Percentiles rank a stretch among this genome's conserved stretches.
These are phyloP conservation scores for Pichia sp. DNA, from an alignment of 1,139 yeast genomes.

Conservation along the genomic window DNA sequence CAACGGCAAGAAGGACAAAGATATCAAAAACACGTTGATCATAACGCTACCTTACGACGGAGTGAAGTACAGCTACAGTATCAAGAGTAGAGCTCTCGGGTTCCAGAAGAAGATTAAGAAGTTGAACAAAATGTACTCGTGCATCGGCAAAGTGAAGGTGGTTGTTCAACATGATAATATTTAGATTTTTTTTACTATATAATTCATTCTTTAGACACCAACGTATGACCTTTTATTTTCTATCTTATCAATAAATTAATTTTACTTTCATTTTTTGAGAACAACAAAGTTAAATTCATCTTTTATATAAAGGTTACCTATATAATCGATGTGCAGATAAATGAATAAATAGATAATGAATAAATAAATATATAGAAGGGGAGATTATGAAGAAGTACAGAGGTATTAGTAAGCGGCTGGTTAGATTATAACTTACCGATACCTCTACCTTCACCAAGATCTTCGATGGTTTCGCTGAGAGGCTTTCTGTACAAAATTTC, in stretches of 20 bases:
- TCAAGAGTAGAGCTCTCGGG: conserved; percentile 48
- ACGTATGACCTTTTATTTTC: neutral
- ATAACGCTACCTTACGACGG: conserved; percentile 47
- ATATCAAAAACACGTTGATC: conserved; percentile 31
- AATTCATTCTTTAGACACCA: neutral
- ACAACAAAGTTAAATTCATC: neutral
- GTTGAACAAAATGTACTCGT: conserved; percentile 34
- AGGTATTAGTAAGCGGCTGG: neutral
- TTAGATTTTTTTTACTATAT: neutral
- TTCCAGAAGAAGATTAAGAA: conserved; percentile 50
- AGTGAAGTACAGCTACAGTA: conserved; percentile 51
- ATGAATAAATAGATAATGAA: conserved; percentile 7
- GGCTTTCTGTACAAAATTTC: conserved; percentile 81
- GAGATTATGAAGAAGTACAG: conserved; percentile 2
- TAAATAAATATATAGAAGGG: neutral
- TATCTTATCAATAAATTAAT: neutral
- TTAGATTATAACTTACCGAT: conserved; percentile 32
- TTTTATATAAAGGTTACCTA: neutral
- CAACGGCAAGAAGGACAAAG: conserved; percentile 8
- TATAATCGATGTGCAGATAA: conserved; percentile 1
- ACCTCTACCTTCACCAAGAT: conserved; percentile 67
- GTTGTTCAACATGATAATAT: conserved; percentile 31
- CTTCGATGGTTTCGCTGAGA: conserved; percentile 71
- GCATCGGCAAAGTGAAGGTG: conserved; percentile 39
- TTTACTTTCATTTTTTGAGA: neutral